Evolutionary conservation across 1,139 yeast genomes (phyloP).

Genomic region (Spencermartinsiella ligniputridi): DNA sequence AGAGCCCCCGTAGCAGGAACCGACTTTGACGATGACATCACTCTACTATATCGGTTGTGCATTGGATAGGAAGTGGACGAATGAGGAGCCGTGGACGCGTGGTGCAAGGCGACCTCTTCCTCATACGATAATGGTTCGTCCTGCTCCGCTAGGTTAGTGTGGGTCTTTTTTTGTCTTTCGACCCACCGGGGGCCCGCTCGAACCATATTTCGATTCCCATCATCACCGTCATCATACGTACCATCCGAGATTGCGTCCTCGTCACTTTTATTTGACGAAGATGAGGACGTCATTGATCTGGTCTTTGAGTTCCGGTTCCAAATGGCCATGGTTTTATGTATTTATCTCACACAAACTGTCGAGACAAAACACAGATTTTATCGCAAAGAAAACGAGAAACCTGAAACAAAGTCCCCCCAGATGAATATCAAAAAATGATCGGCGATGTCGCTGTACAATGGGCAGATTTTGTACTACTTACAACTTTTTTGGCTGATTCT

Average conservation of each 20-base stretch:
- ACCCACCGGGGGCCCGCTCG: no score
- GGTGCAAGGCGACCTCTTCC: constrained; percentile 23
- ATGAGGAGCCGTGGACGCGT: constrained; percentile 19
- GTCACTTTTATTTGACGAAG: not conserved
- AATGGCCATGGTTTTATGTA: not conserved
- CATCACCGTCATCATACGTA: no score
- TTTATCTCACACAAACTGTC: no score
- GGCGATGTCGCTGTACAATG: no score
- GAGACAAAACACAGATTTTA: no score
- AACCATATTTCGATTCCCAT: no score
- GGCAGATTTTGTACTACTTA: no score
- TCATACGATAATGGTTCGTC: constrained; percentile 25
- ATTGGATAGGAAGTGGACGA: constrained; percentile 14
- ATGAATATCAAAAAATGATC: no score
- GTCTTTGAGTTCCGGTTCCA: not conserved
- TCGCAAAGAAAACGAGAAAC: no score
- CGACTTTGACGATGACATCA: constrained; percentile 7
- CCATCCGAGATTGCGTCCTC: not conserved
- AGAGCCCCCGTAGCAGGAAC: constrained; percentile 19
- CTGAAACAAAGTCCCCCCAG: no score
- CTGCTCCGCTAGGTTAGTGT: not conserved
- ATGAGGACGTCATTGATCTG: not conserved
- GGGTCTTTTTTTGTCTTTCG: not conserved
- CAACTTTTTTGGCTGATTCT: no score
- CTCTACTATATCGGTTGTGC: constrained; percentile 6